Base-by-base conservation (phyloP, 2,329 filamentous ascomycete genomes). In the Drechslera avenae region DNA sequence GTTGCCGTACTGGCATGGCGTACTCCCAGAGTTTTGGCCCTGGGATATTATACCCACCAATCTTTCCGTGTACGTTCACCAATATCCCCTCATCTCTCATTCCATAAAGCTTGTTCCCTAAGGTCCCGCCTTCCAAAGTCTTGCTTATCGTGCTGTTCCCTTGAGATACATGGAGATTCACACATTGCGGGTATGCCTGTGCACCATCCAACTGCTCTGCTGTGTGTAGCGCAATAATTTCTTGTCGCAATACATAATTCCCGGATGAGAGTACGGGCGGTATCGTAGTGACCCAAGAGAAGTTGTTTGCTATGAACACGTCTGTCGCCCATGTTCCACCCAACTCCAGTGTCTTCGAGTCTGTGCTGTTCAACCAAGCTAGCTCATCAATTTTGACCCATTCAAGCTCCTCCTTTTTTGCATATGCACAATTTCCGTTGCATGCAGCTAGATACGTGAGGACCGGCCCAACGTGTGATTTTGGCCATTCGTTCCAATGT, bases 221-320 rank as follows among this genome's bases (percentile, higher is more conserved):
- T 0, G 69, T 67, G 52, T 82, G 80, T 13, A 82, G 63, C 5
- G 76, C 81, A 41, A 79, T 76, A 26, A 76, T 74, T 64, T 83
- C 81, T 57, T 83, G 80, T 3, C 82, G 71, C 18, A 84, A 60
- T 16, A 84, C 78, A 52, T 83, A 84, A 37, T 76, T 66, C 0
- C 81, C 81, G 0, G 70, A 58, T 5, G 53, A 63, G 26, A 81
- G 63, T 4, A 66, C 55, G 0, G 59, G 42, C 5, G 80, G 80
- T 13, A 83, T 69, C n/a, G 66, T 74, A 9, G 79, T 67, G 8
- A 39, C 75, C 74, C 57, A 73, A 2, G 79, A 76, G 10, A 74
- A 76, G 23, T 79, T 74, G 64, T 83, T 77, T 18, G 60, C 60
- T 16, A 72, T 69, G 8, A 75, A 58, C 2, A 64, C 54, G 40